Evolutionary conservation across 805 yeast genomes (phyloP).

Genomic region (Wickerhamiella hasegawae): DNA sequence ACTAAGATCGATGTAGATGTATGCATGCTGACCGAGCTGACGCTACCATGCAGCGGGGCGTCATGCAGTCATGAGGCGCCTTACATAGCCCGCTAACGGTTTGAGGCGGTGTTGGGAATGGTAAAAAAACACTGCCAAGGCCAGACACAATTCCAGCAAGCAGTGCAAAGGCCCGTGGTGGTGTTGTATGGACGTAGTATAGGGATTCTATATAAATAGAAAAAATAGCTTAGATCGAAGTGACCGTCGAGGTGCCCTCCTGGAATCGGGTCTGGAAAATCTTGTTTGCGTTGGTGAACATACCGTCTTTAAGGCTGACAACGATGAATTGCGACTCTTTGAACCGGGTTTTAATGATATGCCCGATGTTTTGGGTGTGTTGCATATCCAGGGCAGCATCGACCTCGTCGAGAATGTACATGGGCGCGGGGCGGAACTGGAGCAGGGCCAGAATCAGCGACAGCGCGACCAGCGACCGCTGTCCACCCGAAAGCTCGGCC

Average conservation of each 20-base stretch:
- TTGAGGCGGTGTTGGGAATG: no score
- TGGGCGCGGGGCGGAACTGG: constrained; percentile 95
- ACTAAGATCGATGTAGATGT: no score
- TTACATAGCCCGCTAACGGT: no score
- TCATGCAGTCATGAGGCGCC: no score
- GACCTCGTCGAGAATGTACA: constrained; percentile 94
- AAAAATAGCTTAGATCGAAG: background rate
- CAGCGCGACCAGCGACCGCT: constrained; percentile 82
- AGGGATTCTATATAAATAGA: no score
- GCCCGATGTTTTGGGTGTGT: constrained; percentile 96
- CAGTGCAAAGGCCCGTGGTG: no score
- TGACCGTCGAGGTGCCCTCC: constrained; percentile 63
- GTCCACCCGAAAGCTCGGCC: constrained; percentile 94
- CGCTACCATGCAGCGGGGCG: no score
- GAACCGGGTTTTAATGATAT: constrained; percentile 83
- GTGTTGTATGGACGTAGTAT: no score
- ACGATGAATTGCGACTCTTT: constrained; percentile 94
- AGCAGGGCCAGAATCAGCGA: constrained; percentile 82
- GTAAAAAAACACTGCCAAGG: no score
- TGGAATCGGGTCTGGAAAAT: constrained; percentile 88
- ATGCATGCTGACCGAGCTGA: no score
- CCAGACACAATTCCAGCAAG: no score
- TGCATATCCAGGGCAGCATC: constrained; percentile 96
- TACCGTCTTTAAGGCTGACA: constrained; percentile 92
- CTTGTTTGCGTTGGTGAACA: constrained; percentile 94